These are phyloP conservation scores for Mycosphaerella sp. DNA, from an alignment of 2,329 filamentous ascomycete species.

Conservation along the genomic window DNA sequence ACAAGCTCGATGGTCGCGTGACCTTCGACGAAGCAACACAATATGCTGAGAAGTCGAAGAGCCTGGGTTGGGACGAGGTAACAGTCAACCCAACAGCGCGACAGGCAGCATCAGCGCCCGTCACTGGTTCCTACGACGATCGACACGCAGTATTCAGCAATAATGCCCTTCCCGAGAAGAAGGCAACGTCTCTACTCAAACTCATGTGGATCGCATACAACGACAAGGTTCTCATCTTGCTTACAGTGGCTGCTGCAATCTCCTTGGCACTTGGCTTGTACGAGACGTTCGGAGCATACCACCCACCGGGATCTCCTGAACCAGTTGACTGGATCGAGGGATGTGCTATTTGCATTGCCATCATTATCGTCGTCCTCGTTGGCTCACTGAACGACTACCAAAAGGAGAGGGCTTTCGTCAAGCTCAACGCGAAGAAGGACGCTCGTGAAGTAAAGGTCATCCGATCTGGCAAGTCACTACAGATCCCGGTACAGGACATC, in stretches of 20 bases:
- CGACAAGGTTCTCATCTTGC: slow-evolving; percentile 68
- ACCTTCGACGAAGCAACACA: slow-evolving; percentile 57
- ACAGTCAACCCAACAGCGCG: slow-evolving; percentile 21
- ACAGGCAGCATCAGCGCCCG: slow-evolving; percentile 12
- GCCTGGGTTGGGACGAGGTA: slow-evolving; percentile 26
- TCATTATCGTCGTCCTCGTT: slow-evolving; percentile 67
- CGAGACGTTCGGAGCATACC: slow-evolving; percentile 50
- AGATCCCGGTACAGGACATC: slow-evolving; percentile 64
- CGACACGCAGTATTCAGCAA: slow-evolving; percentile 63
- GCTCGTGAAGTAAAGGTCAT: slow-evolving; percentile 66
- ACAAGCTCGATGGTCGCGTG: slow-evolving; percentile 53
- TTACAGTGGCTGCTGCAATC: slow-evolving; percentile 64
- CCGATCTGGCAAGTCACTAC: slow-evolving; percentile 62
- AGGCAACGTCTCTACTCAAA: slow-evolving; percentile 61
- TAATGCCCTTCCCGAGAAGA: slow-evolving; percentile 63
- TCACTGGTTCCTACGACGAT: slow-evolving; percentile 47
- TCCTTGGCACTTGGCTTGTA: slow-evolving; percentile 70
- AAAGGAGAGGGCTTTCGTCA: slow-evolving; percentile 73
- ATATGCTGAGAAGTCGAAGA: slow-evolving; percentile 18
- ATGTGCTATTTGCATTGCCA: slow-evolving; percentile 71
- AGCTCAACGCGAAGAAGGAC: slow-evolving; percentile 73
- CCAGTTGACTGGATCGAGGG: slow-evolving; percentile 73
- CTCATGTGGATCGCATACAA: slow-evolving; percentile 78
- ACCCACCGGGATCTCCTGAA: slow-evolving; percentile 25
- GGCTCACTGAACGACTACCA: slow-evolving; percentile 77